Conservation (phyloP, 1,284 basidiomycete species). For the Microbotryum violaceum region DNA sequence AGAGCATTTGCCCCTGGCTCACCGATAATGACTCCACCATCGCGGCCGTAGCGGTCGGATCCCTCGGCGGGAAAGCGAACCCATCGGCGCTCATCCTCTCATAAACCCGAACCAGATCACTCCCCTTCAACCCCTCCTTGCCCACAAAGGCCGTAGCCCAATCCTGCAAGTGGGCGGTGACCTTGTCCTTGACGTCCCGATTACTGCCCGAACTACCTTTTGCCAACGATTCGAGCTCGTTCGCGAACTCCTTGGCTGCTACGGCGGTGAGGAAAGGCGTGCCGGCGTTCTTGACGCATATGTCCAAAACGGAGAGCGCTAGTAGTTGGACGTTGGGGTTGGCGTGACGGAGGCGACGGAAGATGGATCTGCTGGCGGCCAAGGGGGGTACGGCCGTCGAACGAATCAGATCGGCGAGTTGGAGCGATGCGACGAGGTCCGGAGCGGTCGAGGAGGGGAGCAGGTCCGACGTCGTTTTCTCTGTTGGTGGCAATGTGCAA, state of each 20-base stretch:
- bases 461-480: constrained; percentile 84
- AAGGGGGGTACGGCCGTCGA: constrained; percentile 80
- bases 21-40: constrained; percentile 75
- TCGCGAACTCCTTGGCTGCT: constrained; percentile 50
- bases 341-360: constrained; percentile 78
- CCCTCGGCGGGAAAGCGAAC: constrained; percentile 72
- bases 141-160: constrained; percentile 88
- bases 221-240: constrained; percentile 83
- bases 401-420: constrained; percentile 93
- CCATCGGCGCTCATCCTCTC: constrained; percentile 67
- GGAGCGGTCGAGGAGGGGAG: constrained; percentile 52
- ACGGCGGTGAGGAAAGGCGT: constrained; percentile 80
- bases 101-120: constrained; percentile 60
- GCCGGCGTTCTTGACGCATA: constrained; percentile 96
- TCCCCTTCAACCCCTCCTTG: constrained; percentile 63
- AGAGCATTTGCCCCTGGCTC: constrained; percentile 1
- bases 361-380: constrained; percentile 81
- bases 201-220: constrained; percentile 46
- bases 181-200: constrained; percentile 75
- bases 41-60: constrained; percentile 60
- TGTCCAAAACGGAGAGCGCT: constrained; percentile 57
- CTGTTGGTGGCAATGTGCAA: constrained; percentile 42
- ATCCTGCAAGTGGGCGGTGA: constrained; percentile 73
- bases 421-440: constrained; percentile 58
- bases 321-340: constrained; percentile 63